Evolutionary conservation across 2,329 filamentous ascomycete genomes (phyloP), one percentile per base, ranked within the genome.

Genomic region (Fusarium kyushuense): DNA sequence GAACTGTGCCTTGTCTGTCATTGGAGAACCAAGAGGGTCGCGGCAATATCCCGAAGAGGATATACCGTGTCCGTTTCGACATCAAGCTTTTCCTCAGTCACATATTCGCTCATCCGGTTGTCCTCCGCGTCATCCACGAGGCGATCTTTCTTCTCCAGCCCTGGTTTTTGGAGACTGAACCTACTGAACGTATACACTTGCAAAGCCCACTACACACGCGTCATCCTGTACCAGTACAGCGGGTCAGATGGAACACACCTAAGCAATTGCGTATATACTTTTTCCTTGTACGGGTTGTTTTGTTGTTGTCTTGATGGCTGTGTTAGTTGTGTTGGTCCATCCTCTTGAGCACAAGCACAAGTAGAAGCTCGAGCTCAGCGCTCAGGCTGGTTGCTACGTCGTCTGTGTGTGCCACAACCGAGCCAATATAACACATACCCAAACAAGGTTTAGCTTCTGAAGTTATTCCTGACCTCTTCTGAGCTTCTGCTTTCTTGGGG

Each of bases 351-450:
- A 67, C 38, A 21, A 21, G 38, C 38, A 25, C 46, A 27, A 27
- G 33, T 25, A 29, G n/a, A 67, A 67, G 46, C 65, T 55, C 55
- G 47, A 65, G 47, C 48, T 68, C 46, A 49, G 52, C 46, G 49
- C 61, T 55, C 63, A 65, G 59, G 55, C 59, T 65, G 63, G 66
- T 46, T 72, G 63, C 68, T 67, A 63, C 62, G 70, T 65, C 71
- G 59, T 63, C 63, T 71, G 63, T 73, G 63, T 73, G 68, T 70
- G 68, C 65, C 58, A 62, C 57, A 71, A 57, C 58, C 68, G 47
- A 43, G 62, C 51, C 54, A 58, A 55, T 58, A 25, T 55, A 52
- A 55, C 36, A 48, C 47, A 54, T 40, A 47, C 25, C 59, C 46
- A 43, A 59, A 46, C 62, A 23, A 33, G 53, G 45, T 25, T 29